Percentiles rank a stretch among this genome's conserved stretches.
Evolutionary conservation across 306 rosid species (phyloP).

Genomic region (Castanea sativa): DNA sequence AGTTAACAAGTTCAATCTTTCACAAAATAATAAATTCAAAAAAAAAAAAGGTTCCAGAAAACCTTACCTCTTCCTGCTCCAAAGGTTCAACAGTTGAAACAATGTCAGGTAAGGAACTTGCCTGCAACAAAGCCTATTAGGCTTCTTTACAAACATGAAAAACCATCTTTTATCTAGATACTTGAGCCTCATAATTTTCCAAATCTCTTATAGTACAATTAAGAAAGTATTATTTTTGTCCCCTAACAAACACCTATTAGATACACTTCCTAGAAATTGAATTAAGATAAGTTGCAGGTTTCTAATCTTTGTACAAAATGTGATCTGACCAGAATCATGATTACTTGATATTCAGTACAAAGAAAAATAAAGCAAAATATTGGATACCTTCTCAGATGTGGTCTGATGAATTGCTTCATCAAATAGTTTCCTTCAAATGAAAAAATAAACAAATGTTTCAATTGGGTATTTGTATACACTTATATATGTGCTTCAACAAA

Average conservation of each 20-base stretch:
- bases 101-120: slow-evolving; percentile 14
- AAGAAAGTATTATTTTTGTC: background rate
- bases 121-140: slow-evolving; percentile 23
- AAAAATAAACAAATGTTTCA: background rate
- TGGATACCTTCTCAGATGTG: slow-evolving; percentile 58
- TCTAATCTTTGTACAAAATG: background rate
- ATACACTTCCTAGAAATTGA: background rate
- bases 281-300: background rate
- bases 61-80: slow-evolving; percentile 22
- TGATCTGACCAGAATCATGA: background rate
- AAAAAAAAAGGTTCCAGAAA: background rate
- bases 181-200: background rate
- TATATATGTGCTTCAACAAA: background rate
- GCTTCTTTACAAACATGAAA: background rate
- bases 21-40: slow-evolving; percentile 10
- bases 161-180: background rate
- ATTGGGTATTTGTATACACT: background rate
- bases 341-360: background rate
- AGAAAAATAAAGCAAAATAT: background rate
- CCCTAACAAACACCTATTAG: background rate
- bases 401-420: slow-evolving; percentile 42
- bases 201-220: background rate
- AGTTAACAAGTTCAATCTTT: slow-evolving; percentile 8
- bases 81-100: slow-evolving; percentile 16
- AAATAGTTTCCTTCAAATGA: slow-evolving; percentile 66